Evolutionary conservation across 192 early-diverging fungal species (phyloP), one percentile per base, ranked within the genome.

Genomic region (Podila horticola): DNA sequence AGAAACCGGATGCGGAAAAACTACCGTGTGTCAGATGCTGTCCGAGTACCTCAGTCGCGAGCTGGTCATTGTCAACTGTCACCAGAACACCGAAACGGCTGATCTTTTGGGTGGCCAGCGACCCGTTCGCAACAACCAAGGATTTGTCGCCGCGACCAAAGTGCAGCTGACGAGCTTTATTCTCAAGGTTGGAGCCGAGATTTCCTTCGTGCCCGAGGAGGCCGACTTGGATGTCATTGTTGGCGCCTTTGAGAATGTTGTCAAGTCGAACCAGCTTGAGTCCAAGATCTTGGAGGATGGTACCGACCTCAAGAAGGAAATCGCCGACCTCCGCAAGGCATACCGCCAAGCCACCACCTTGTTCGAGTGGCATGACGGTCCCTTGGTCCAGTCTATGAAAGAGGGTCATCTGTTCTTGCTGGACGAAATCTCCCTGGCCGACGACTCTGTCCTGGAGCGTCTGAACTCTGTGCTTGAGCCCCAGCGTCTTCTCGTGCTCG

Each of bases 1-100:
- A 59, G 98, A 98, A 74, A 98, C 98, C 22, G 98, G 98, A n/a
- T 94, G 94, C 76, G 98, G 97, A 61, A 99, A 98, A 81, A 99
- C 98, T 11, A 98, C 97, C 24, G 95, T 98, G 4, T 97, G 95
- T 83, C 96, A 99, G 83, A 92, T 99, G 84, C 76, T 99, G 12
- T 91, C 96, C 0, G 83, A 90, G 19, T 83, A 95, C 13, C 86
- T 86, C 28, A 62, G 77, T 8, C 85, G 87, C 34, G 86, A 89
- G 22, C 83, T 99, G 48, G 91, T 92, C 66, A 93, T 97, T 59
- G 95, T 99, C 62, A 99, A 98, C 82, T 97, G 96, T 75, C 98
- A 99, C 76, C 97, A 98, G 74, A 93, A 96, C 82, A 94, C 95
- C 11, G 98, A 99, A 84, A 95, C 96, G 7, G 88, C 93, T 2